Evolutionary conservation across 768 basidiomycete genomes (phyloP).

Genomic region (Leccinum fibrillosum): DNA sequence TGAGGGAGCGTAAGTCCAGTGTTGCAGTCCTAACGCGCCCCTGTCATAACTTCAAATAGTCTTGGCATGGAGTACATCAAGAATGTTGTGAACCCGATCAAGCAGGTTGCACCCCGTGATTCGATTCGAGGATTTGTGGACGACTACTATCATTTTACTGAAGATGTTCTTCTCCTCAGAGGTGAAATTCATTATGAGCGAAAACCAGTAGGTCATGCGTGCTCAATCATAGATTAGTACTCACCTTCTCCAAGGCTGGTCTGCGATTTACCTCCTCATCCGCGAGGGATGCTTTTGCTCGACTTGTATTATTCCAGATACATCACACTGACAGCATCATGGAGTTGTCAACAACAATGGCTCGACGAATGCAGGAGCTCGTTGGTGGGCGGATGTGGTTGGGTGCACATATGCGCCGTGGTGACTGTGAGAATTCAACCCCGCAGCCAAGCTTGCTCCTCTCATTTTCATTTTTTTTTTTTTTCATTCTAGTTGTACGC

Average conservation of each 20-base stretch:
- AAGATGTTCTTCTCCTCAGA: conserved; percentile 39
- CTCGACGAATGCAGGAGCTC: conserved; percentile 29
- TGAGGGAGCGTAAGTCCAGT: conserved; percentile 35
- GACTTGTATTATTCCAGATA: conserved; percentile 31
- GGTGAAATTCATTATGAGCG: conserved; percentile 40
- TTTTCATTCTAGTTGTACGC: conserved; percentile 24
- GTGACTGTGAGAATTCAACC: conserved; percentile 34
- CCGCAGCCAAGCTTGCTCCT: not conserved
- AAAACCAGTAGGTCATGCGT: conserved; percentile 34
- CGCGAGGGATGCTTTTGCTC: conserved; percentile 32
- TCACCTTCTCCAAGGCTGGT: conserved; percentile 26
- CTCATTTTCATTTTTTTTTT: not conserved
- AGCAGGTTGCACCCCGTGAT: conserved; percentile 34
- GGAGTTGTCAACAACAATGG: conserved; percentile 31
- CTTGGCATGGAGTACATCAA: conserved; percentile 44
- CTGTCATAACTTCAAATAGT: conserved; percentile 23
- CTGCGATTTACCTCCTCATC: conserved; percentile 32
- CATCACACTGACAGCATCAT: conserved; percentile 27
- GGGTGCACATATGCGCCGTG: conserved; percentile 43
- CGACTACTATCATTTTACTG: conserved; percentile 33
- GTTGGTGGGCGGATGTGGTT: conserved; percentile 38
- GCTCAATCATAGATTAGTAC: not conserved
- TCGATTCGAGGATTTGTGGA: conserved; percentile 39
- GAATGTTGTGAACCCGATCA: conserved; percentile 37
- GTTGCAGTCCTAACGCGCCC: not conserved